Percentiles rank a stretch among this genome's conserved stretches.
These are phyloP conservation scores for Hibiscus mutabilis DNA, from an alignment of 345 rosid genomes.

Conservation along the genomic window DNA sequence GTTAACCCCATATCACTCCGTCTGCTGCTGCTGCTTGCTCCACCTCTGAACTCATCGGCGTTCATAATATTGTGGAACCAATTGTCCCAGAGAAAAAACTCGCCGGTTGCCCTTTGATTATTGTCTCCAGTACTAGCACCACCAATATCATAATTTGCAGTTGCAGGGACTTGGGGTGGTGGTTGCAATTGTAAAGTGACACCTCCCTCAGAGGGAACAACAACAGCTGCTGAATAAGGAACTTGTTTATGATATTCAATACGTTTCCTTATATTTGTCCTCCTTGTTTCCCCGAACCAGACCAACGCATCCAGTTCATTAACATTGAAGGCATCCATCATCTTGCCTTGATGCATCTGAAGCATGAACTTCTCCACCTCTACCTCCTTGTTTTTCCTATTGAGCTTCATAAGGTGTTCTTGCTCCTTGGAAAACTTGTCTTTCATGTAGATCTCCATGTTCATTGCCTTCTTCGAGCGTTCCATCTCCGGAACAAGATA, in stretches of 20 bases:
- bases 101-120: background rate
- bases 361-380: slow-evolving; percentile 19
- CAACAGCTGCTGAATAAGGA: background rate
- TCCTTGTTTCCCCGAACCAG: slow-evolving; percentile 23
- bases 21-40: background rate
- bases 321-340: background rate
- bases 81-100: background rate
- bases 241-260: slow-evolving; percentile 9
- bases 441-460: slow-evolving; percentile 28
- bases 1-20: background rate
- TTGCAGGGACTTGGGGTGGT: background rate
- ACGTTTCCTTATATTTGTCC: slow-evolving; percentile 14
- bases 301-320: slow-evolving; percentile 9
- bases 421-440: slow-evolving; percentile 20
- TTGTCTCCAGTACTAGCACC: background rate
- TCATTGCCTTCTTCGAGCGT: slow-evolving; percentile 22
- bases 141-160: background rate
- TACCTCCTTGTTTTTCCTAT: slow-evolving; percentile 14
- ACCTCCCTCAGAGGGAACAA: background rate
- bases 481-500: slow-evolving; percentile 23
- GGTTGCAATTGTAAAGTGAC: background rate
- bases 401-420: slow-evolving; percentile 14
- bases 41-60: background rate
- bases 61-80: slow-evolving; percentile 6
- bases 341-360: slow-evolving; percentile 9